Conservation (phyloP, 108 stramenopile genomes). For the Fistulifera pelliculosa region DNA sequence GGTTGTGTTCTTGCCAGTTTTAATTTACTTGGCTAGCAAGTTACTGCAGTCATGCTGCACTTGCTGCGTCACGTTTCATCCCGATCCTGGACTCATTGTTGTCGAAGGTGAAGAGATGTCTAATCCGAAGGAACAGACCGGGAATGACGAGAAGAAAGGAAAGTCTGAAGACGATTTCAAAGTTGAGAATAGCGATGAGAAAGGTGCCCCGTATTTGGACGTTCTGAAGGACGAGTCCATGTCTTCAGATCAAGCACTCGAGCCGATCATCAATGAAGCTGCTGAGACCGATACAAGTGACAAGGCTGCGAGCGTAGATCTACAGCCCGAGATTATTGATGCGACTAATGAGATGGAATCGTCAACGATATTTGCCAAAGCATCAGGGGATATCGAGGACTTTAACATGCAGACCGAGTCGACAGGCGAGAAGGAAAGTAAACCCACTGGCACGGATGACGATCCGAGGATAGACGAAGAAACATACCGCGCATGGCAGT, state of each 20-base stretch:
- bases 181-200: background rate
- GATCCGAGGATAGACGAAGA: constrained; percentile 28
- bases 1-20: constrained; percentile 60
- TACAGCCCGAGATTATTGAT: no score
- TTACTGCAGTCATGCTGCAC: constrained; percentile 1
- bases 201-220: no score
- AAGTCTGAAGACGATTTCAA: background rate
- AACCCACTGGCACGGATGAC: background rate
- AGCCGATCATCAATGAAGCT: no score
- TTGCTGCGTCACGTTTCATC: background rate
- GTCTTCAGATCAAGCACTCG: no score
- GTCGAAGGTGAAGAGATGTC: no score
- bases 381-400: background rate
- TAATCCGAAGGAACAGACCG: background rate
- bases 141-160: background rate
- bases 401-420: background rate
- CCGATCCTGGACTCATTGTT: no score
- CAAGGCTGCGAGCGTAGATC: no score
- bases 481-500: constrained; percentile 53
- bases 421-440: background rate
- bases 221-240: no score
- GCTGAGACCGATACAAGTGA: no score
- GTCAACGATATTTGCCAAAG: constrained; percentile 1
- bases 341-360: background rate
- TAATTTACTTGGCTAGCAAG: constrained; percentile 31